These are phyloP conservation scores for Exophiala sp. DNA, from an alignment of 2,329 filamentous ascomycete genomes.

Conservation along the genomic window DNA sequence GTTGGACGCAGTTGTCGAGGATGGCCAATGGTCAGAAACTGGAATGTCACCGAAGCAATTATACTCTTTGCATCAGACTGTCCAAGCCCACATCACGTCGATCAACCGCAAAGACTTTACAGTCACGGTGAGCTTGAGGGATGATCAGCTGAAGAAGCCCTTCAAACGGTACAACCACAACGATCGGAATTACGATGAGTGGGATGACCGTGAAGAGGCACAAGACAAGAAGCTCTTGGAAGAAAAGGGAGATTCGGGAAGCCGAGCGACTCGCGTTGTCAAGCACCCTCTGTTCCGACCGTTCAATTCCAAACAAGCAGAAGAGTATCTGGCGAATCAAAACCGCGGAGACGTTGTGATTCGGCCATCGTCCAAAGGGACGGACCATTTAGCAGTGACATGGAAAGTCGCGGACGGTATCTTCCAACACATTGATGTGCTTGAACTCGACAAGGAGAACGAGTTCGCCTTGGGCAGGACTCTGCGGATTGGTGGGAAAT, in stretches of 20 bases:
- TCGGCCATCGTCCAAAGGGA: slow-evolving; percentile 87
- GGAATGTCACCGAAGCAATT: slow-evolving; percentile 64
- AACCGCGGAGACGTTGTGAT: slow-evolving; percentile 87
- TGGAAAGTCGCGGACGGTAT: slow-evolving; percentile 97
- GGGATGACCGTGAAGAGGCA: slow-evolving; percentile 78
- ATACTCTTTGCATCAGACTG: slow-evolving; percentile 72
- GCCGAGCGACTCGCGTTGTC: slow-evolving; percentile 86
- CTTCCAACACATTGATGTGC: slow-evolving; percentile 96
- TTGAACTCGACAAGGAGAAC: slow-evolving; percentile 94
- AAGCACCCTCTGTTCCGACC: slow-evolving; percentile 95
- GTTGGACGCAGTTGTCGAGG: slow-evolving; percentile 80
- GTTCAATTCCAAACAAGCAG: slow-evolving; percentile 85
- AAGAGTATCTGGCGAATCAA: slow-evolving; percentile 85
- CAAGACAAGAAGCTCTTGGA: slow-evolving; percentile 75
- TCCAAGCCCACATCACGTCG: slow-evolving; percentile 79
- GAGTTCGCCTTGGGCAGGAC: slow-evolving; percentile 88
- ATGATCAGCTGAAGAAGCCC: slow-evolving; percentile 69
- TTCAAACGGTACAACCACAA: slow-evolving; percentile 58
- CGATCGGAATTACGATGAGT: slow-evolving; percentile 60
- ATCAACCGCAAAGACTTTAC: slow-evolving; percentile 81
- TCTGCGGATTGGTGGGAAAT: slow-evolving; percentile 78
- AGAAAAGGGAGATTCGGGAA: slow-evolving; percentile 78
- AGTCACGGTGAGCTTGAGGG: slow-evolving; percentile 76
- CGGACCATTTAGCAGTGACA: slow-evolving; percentile 89
- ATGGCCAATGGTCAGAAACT: slow-evolving; percentile 70